Conservation (phyloP, 106 monocot species). For the Gastrodia elata region DNA sequence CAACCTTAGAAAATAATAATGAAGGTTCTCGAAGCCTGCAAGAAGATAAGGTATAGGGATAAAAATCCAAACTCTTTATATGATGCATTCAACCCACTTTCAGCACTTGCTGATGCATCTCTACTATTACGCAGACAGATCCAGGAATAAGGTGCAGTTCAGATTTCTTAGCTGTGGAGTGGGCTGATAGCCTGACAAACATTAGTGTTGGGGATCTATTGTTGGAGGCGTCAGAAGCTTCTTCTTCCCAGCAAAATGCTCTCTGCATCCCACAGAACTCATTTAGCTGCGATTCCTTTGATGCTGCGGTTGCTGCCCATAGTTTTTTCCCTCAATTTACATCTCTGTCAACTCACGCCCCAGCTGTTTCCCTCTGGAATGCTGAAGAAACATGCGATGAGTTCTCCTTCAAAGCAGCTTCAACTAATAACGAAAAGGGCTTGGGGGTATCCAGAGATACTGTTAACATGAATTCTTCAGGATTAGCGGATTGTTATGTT, state of each 20-base stretch:
- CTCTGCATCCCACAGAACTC: conserved; percentile 23
- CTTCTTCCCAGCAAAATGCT: conserved; percentile 15
- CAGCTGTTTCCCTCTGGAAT: conserved; percentile 50
- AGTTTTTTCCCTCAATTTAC: conserved; percentile 26
- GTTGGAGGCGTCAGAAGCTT: conserved; percentile 64
- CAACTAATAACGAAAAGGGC: conserved; percentile 12
- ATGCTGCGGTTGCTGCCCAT: conserved; percentile 81
- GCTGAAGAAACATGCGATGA: conserved; percentile 94
- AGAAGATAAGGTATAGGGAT: conserved; percentile 18
- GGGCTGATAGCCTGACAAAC: conserved; percentile 93
- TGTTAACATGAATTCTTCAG: conserved; percentile 14
- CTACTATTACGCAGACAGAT: conserved; percentile 21
- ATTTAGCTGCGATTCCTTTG: conserved; percentile 79
- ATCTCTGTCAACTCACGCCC: conserved; percentile 6
- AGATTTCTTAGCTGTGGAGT: conserved; percentile 38
- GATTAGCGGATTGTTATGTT: conserved; percentile 26
- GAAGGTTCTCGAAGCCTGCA: conserved; percentile 17
- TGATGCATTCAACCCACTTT: neutral
- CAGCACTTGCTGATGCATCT: neutral
- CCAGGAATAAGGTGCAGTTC: conserved; percentile 9
- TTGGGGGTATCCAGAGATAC: neutral
- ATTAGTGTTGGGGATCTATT: conserved; percentile 76
- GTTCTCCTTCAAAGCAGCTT: conserved; percentile 47
- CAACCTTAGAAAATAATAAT: conserved; percentile 7
- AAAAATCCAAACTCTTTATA: conserved; percentile 5